Evolutionary conservation across 2,329 filamentous ascomycete genomes (phyloP).

Genomic region (Intubia oerlemansii): DNA sequence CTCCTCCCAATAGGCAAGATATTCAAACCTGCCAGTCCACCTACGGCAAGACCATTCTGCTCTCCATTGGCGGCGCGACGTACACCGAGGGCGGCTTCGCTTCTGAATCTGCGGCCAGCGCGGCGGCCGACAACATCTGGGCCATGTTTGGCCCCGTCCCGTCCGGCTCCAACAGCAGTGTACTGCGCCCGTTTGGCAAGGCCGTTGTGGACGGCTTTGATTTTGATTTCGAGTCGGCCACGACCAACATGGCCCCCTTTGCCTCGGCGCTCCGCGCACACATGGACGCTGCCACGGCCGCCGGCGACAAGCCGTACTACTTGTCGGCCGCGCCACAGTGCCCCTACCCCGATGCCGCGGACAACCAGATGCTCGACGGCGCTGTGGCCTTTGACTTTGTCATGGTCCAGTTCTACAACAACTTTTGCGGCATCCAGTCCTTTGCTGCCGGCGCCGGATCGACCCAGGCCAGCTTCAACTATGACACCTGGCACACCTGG

Average conservation of each 20-base stretch:
- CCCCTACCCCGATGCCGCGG: constrained; percentile 38
- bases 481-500: constrained; percentile 44
- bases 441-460: constrained; percentile 22
- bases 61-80: constrained; percentile 51
- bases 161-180: constrained; percentile 17
- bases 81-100: constrained; percentile 48
- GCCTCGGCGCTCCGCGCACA: constrained; percentile 31
- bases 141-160: constrained; percentile 42
- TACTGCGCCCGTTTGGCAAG: constrained; percentile 42
- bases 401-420: constrained; percentile 49
- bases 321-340: constrained; percentile 49
- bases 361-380: constrained; percentile 32
- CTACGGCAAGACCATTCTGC: constrained; percentile 46
- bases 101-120: constrained; percentile 25
- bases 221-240: constrained; percentile 46
- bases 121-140: constrained; percentile 44
- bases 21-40: constrained; percentile 37
- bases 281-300: constrained; percentile 28
- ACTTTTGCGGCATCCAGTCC: constrained; percentile 36
- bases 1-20: constrained; percentile 17
- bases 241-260: constrained; percentile 38
- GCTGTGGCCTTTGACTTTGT: constrained; percentile 35
- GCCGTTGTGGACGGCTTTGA: constrained; percentile 55
- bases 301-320: constrained; percentile 29
- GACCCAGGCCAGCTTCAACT: constrained; percentile 35